phyloP scores from a whole-genome alignment of 2,329 filamentous ascomycete genomes.

The Stylonectria norvegica region DNA sequence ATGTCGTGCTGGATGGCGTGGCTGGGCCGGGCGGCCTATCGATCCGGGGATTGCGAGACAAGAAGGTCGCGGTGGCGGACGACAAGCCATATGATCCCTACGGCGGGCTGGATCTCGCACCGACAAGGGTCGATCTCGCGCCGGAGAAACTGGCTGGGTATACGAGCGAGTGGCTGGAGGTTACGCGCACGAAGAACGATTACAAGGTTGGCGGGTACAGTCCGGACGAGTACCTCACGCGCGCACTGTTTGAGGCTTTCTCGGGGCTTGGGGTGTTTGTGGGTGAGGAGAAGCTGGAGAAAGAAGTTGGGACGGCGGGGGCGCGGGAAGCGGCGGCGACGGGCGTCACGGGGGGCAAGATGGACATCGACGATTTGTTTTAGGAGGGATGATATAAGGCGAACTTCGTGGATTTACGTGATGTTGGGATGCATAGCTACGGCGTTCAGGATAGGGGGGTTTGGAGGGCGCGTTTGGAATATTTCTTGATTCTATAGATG shows the following conservation, averaged over 20 bases:
- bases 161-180: slow-evolving; percentile 69
- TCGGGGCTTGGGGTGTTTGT: slow-evolving; percentile 84
- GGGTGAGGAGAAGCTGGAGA: slow-evolving; percentile 64
- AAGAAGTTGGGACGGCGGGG: slow-evolving; percentile 31
- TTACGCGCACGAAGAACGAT: slow-evolving; percentile 60
- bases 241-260: slow-evolving; percentile 85
- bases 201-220: slow-evolving; percentile 80
- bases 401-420: not conserved
- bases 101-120: slow-evolving; percentile 66
- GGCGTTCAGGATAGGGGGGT: slow-evolving; percentile 28
- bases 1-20: slow-evolving; percentile 35
- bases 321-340: slow-evolving; percentile 36
- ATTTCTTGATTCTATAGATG: too few relatives aligned
- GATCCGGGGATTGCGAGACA: slow-evolving; percentile 77
- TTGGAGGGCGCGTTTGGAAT: too few relatives aligned
- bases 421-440: slow-evolving; percentile 20
- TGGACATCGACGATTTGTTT: slow-evolving; percentile 50
- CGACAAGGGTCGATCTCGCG: slow-evolving; percentile 64
- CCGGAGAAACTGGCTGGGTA: slow-evolving; percentile 57
- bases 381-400: slow-evolving; percentile 18
- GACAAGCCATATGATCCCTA: slow-evolving; percentile 87
- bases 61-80: slow-evolving; percentile 40
- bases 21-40: slow-evolving; percentile 43
- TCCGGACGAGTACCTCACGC: slow-evolving; percentile 73
- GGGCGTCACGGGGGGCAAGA: slow-evolving; percentile 34